A percentile compares a stretch with the other conserved stretches of the same genome.
Evolutionary conservation across 2,329 filamentous ascomycete species (phyloP).

Genomic region (Ophiostoma quercus): DNA sequence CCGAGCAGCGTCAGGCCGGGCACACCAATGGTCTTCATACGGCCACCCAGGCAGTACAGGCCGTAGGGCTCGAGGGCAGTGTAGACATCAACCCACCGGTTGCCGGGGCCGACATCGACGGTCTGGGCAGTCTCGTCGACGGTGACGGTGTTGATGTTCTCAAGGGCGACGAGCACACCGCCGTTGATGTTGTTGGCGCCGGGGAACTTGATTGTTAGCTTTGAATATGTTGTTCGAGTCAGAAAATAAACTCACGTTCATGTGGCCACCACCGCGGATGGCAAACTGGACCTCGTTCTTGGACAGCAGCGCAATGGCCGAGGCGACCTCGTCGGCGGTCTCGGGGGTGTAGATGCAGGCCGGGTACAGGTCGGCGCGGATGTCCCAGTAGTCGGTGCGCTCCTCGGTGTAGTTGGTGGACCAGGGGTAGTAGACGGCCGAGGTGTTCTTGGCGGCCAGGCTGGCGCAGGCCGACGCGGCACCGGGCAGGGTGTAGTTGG

Average conservation of each 20-base stretch:
- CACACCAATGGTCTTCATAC: constrained; percentile 18
- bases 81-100: neutral
- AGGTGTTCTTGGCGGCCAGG: neutral
- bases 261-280: constrained; percentile 38
- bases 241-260: constrained; percentile 31
- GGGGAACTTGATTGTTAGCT: constrained; percentile 16
- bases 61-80: neutral
- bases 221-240: neutral
- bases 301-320: constrained; percentile 29
- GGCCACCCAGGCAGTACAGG: neutral
- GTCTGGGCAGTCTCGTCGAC: constrained; percentile 32
- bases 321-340: constrained; percentile 30
- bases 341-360: constrained; percentile 33
- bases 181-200: constrained; percentile 36
- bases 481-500: neutral
- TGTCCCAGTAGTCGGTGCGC: constrained; percentile 32
- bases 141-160: constrained; percentile 32
- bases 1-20: constrained; percentile 37
- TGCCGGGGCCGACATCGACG: neutral
- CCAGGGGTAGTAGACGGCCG: neutral
- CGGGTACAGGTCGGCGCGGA: constrained; percentile 29
- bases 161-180: constrained; percentile 38
- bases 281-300: constrained; percentile 33
- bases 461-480: neutral
- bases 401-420: constrained; percentile 29